Evolutionary conservation across 1,284 basidiomycete genomes (phyloP).

Genomic region (Cryptococcus wingfieldii): DNA sequence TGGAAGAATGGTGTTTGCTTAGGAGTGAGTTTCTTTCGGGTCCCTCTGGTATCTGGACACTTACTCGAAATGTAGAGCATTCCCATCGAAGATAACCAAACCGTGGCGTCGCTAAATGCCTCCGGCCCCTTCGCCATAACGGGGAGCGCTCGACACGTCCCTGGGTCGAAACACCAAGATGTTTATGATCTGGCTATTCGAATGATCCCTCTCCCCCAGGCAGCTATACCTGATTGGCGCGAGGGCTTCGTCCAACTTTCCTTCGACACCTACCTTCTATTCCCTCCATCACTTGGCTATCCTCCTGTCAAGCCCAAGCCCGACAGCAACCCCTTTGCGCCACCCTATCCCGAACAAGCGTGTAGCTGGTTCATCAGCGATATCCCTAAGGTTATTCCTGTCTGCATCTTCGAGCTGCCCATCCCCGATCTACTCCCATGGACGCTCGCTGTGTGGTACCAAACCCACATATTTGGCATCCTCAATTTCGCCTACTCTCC

Average conservation of each 20-base stretch:
- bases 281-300: not conserved
- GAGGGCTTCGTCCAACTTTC: not conserved
- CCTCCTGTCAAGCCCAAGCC: not conserved
- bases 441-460: not conserved
- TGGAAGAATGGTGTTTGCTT: conserved; percentile 5
- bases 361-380: not conserved
- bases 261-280: not conserved
- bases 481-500: not conserved
- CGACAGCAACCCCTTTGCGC: not conserved
- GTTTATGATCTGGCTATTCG: not conserved
- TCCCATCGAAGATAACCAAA: not conserved
- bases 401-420: not conserved
- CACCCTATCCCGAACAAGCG: not conserved
- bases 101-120: not conserved
- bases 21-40: not conserved
- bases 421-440: not conserved
- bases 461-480: not conserved
- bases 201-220: no score
- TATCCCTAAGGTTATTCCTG: not conserved
- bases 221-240: no score
- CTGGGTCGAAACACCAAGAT: not conserved
- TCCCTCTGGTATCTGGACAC: not conserved
- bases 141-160: not conserved
- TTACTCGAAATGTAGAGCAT: not conserved
- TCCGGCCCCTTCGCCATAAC: not conserved